Evolutionary conservation across 2,329 filamentous ascomycete species (phyloP), one percentile per base, ranked within the genome.

Genomic region (Botrytis fragariae): DNA sequence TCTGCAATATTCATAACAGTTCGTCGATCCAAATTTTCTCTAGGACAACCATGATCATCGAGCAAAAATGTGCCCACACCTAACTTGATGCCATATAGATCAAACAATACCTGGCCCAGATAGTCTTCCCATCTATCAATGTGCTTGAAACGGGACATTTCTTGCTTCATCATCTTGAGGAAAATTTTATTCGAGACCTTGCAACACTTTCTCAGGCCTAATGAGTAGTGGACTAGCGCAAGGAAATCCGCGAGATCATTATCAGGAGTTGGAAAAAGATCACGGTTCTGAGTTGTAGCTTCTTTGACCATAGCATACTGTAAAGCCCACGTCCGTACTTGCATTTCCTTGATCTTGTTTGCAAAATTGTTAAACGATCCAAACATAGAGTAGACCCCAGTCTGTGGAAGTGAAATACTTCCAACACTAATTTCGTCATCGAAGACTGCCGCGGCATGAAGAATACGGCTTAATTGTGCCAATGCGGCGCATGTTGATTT

Each of bases 361-460:
- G 90, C 87, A 77, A 92, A 86, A 2, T 84, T 81, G 72, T 86
- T 84, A 73, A 88, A 89, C 1, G 85, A 86, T 25, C 79, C 79
- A 67, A 79, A 74, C 22, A 32, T 22, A 25, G 74, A 73, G 82
- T 84, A 74, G 79, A 89, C 80, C 84, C 89, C 82, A 84, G 83
- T 83, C 79, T 88, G 81, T 3, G 91, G 89, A 2, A 90, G 84
- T 9, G 88, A 84, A 6, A 87, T 86, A 78, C 94, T 89, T 1
- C 94, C 94, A 61, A 97, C 88, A 29, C 92, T 89, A n/a, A 97
- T 86, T 70, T 94, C 89, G 79, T 98, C 96, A 77, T 98, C 94
- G 75, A 92, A 93, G 75, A 97, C 86, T 18, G 93, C 89, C 54
- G 93, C 91, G 14, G 91, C 89, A 77, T 98, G 94, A 5, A 98